A percentile compares a stretch with the other conserved stretches of the same genome.
phyloP scores from a whole-genome alignment of 202 grass and related monocot species.

The Setaria italica region DNA sequence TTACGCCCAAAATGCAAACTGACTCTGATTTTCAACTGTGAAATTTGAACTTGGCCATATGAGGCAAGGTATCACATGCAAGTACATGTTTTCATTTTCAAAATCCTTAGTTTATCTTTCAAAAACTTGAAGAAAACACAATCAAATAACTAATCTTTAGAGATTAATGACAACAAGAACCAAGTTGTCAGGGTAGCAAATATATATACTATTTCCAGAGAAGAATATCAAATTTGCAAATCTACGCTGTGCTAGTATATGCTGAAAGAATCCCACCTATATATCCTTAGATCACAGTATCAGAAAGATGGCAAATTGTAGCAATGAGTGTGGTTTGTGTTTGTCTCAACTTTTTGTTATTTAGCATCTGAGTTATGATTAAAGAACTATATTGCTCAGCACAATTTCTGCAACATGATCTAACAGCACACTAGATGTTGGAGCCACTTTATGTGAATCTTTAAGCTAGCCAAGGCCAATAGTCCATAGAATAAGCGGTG shows the following conservation, averaged over 20 bases:
- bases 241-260: background rate
- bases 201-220: background rate
- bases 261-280: background rate
- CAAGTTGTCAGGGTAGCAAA: background rate
- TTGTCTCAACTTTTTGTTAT: background rate
- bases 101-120: background rate
- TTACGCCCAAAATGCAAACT: background rate
- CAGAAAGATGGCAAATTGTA: background rate
- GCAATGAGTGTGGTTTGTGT: background rate
- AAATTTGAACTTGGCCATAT: background rate
- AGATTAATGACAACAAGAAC: background rate
- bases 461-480: background rate
- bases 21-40: background rate
- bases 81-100: background rate
- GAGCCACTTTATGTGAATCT: constrained; percentile 6
- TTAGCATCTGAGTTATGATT: background rate
- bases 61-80: background rate
- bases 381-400: background rate
- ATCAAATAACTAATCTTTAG: background rate
- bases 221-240: background rate
- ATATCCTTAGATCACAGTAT: background rate
- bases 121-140: background rate
- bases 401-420: background rate
- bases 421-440: background rate
- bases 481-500: background rate